Evolutionary conservation across 139 green algal species (phyloP).

Genomic region (Limnomonas spitsbergensis): DNA sequence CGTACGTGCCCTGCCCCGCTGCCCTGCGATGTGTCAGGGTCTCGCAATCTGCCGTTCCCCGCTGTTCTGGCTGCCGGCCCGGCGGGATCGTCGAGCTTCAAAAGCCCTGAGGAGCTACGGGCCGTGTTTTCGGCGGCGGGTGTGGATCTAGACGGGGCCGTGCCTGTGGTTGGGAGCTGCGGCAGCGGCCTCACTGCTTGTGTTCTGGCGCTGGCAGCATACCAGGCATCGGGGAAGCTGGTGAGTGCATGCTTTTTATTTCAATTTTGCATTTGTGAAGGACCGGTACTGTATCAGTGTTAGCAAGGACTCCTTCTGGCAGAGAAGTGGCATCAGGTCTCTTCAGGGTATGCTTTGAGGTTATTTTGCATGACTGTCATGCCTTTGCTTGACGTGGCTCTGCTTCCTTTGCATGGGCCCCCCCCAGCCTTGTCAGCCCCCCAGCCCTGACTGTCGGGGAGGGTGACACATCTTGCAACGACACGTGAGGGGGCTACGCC

Average conservation of each 20-base stretch:
- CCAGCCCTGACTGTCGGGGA: too few species aligned
- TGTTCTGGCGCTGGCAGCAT: constrained; percentile 76
- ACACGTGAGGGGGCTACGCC: too few species aligned
- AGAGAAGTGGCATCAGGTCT: too few species aligned
- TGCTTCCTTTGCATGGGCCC: too few species aligned
- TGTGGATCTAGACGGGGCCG: constrained; percentile 32
- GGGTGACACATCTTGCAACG: too few species aligned
- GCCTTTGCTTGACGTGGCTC: too few species aligned
- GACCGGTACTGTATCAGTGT: not conserved
- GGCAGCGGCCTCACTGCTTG: constrained; percentile 90
- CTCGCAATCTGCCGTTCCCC: constrained; percentile 75
- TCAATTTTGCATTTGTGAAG: not conserved
- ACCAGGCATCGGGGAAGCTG: constrained; percentile 46
- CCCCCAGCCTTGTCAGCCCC: too few species aligned
- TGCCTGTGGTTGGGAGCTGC: constrained; percentile 68
- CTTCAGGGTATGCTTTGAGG: too few species aligned
- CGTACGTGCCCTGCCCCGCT: too few species aligned
- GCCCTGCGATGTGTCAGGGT: constrained; percentile 49
- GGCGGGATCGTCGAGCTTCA: constrained; percentile 34
- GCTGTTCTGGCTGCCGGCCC: constrained; percentile 46
- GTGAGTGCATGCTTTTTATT: too few species aligned
- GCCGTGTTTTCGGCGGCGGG: constrained; percentile 61
- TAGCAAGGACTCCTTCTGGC: not conserved
- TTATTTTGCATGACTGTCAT: too few species aligned
- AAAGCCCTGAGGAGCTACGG: constrained; percentile 53